Percentiles rank a stretch among this genome's conserved stretches.
Evolutionary conservation across 164 flowering plant genomes (phyloP).

Genomic region (Amborella trichopoda): DNA sequence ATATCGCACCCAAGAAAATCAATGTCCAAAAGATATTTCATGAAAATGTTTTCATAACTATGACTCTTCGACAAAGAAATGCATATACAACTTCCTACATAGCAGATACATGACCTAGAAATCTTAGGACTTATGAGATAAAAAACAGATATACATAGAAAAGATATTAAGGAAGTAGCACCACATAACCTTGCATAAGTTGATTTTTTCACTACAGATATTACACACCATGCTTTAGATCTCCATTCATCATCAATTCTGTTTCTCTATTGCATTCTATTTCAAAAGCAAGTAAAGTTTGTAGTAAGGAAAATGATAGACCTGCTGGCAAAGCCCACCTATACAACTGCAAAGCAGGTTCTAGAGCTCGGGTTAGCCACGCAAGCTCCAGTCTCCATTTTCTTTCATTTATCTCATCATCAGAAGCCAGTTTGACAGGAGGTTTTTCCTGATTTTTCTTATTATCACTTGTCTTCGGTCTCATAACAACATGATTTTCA

Average conservation of each 20-base stretch:
- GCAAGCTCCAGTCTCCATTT: conserved; percentile 71
- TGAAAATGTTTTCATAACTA: too few relatives aligned
- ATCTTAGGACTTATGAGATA: background rate
- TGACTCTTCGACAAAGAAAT: too few relatives aligned
- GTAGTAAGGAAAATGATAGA: conserved; percentile 9
- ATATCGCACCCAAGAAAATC: too few relatives aligned
- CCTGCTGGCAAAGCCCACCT: conserved; percentile 78
- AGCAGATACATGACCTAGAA: too few relatives aligned
- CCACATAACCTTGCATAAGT: background rate
- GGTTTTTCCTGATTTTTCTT: conserved; percentile 6
- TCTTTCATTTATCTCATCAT: conserved; percentile 31
- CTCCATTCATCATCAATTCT: background rate
- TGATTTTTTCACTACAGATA: background rate
- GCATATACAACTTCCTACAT: too few relatives aligned
- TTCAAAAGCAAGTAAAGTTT: background rate
- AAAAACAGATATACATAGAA: background rate
- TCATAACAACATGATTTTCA: conserved; percentile 2
- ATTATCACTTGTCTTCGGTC: conserved; percentile 7
- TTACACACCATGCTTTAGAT: background rate
- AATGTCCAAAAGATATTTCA: too few relatives aligned
- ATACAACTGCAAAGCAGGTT: conserved; percentile 76
- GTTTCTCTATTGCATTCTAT: background rate
- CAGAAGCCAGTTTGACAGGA: conserved; percentile 20
- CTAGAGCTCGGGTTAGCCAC: conserved; percentile 84
- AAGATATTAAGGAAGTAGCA: background rate